phyloP scores from a whole-genome alignment of 257 asterid species.

The Coffea canephora region DNA sequence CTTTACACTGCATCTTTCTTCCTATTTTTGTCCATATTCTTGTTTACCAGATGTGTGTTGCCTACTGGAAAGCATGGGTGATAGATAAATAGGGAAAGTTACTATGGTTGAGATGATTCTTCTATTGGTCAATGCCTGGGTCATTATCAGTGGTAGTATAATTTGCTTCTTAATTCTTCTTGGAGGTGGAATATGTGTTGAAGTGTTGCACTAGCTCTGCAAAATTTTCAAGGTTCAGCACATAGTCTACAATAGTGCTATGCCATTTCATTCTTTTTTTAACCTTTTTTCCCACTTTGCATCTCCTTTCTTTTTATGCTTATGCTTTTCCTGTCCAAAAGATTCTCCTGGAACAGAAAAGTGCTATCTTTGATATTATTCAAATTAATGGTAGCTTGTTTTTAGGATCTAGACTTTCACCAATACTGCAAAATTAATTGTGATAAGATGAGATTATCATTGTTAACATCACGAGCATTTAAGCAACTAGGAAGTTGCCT shows the following conservation, averaged over 20 bases:
- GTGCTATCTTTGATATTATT: conserved; percentile 8
- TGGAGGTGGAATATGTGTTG: conserved; percentile 9
- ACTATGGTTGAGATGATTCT: background rate
- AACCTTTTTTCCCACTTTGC: conserved; percentile 19
- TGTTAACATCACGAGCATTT: background rate
- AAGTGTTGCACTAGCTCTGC: conserved; percentile 4
- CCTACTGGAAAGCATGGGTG: background rate
- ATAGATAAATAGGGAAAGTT: background rate
- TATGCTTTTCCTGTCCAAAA: conserved; percentile 13
- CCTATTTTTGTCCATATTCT: background rate
- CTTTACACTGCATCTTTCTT: background rate
- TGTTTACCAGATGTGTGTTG: background rate
- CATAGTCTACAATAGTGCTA: background rate
- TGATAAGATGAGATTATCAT: background rate
- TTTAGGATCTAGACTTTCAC: conserved; percentile 10
- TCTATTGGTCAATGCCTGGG: background rate
- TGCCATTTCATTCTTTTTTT: conserved; percentile 15
- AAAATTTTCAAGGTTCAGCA: conserved; percentile 1
- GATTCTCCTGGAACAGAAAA: conserved; percentile 18
- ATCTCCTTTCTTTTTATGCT: conserved; percentile 22
- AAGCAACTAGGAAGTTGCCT: background rate
- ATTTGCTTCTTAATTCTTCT: conserved; percentile 2
- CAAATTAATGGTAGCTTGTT: background rate
- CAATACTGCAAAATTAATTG: background rate
- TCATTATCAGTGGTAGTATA: background rate